Conservation (phyloP, 2,329 filamentous ascomycete genomes). For the Tolypocladium endophyticum region DNA sequence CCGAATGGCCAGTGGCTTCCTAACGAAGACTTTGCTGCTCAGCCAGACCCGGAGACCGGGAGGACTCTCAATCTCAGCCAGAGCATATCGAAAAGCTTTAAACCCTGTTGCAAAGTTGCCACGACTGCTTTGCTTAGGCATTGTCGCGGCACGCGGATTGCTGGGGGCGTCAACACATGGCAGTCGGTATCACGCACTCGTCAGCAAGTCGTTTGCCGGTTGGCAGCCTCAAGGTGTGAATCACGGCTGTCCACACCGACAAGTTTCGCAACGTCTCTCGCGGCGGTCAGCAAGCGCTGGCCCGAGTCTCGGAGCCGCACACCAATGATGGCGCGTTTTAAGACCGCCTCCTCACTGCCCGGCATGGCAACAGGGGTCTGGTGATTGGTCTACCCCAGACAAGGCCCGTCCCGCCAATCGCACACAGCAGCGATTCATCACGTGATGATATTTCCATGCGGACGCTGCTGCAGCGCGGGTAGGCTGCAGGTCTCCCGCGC, state of each 20-base stretch:
- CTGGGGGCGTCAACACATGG: neutral
- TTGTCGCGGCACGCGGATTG: neutral
- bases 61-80: neutral
- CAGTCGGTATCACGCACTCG: neutral
- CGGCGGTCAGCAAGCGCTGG: neutral
- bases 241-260: neutral
- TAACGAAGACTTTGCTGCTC: neutral
- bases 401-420: constrained; percentile 28
- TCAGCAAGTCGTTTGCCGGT: neutral
- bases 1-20: too few relatives aligned
- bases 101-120: neutral
- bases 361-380: neutral
- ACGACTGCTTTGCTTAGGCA: neutral
- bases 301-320: neutral
- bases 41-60: neutral
- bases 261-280: neutral
- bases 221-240: neutral
- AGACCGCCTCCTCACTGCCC: neutral
- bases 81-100: neutral
- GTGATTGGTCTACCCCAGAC: constrained; percentile 14
- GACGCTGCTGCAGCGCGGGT: constrained; percentile 18
- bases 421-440: constrained; percentile 19
- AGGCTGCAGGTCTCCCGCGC: constrained; percentile 21
- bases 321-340: neutral
- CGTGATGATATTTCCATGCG: constrained; percentile 24